Percentiles rank a stretch among this genome's conserved stretches.
Conservation (phyloP, 371 early-diverging fungal genomes). For the Dichotomocladium elegans region DNA sequence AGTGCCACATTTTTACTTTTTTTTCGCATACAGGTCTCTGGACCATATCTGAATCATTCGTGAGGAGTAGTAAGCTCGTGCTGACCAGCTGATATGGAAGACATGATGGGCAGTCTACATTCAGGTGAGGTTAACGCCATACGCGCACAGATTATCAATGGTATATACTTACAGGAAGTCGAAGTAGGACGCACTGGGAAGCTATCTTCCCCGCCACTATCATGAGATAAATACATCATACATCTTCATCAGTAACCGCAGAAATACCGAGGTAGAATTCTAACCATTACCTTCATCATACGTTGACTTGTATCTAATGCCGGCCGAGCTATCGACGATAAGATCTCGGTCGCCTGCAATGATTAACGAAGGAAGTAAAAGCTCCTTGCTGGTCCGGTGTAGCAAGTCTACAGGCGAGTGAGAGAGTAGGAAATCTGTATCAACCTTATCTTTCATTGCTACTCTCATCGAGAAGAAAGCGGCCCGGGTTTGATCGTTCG, state of each 20-base stretch:
- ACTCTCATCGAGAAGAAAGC: constrained; percentile 32
- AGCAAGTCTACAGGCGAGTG: constrained; percentile 44
- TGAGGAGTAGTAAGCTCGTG: constrained; percentile 28
- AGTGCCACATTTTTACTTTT: too few relatives aligned
- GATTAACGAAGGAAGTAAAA: constrained; percentile 26
- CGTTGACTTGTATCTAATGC: constrained; percentile 17
- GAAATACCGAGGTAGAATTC: background rate
- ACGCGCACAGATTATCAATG: background rate
- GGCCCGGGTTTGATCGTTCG: constrained; percentile 12
- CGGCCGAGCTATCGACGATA: constrained; percentile 17
- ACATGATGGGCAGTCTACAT: constrained; percentile 33
- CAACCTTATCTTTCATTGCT: constrained; percentile 26
- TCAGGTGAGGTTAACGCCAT: background rate
- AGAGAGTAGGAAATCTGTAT: constrained; percentile 31
- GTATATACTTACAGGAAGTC: constrained; percentile 14
- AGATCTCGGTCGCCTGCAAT: constrained; percentile 32
- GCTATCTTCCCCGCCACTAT: constrained; percentile 1
- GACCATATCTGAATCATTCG: constrained; percentile 39
- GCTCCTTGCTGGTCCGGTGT: constrained; percentile 12
- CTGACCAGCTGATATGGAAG: constrained; percentile 32
- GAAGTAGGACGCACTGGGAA: constrained; percentile 11
- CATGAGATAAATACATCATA: constrained; percentile 1
- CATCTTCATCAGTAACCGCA: background rate
- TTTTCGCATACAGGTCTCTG: constrained; percentile 13
- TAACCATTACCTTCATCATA: constrained; percentile 39